These are phyloP conservation scores for Arctium minus DNA, from an alignment of 129 eudicot species.

Conservation along the genomic window DNA sequence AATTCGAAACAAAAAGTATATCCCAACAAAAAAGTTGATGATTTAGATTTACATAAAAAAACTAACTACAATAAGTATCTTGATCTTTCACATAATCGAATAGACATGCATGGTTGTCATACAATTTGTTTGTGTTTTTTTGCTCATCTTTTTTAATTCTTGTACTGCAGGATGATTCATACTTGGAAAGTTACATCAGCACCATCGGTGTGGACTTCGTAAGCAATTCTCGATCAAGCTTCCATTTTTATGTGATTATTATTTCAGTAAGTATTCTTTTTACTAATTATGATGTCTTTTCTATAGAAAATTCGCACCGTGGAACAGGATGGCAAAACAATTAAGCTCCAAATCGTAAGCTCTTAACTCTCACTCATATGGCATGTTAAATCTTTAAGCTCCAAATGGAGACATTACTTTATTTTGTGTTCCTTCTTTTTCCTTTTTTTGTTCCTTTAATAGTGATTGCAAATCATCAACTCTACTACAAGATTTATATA, in stretches of 20 bases:
- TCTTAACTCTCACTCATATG: not conserved
- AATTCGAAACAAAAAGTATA: not conserved
- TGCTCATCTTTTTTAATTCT: not conserved
- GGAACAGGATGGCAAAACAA: constrained; percentile 95
- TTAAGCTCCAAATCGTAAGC: constrained; percentile 96
- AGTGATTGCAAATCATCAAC: not conserved
- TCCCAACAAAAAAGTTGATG: not conserved
- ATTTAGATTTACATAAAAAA: not conserved
- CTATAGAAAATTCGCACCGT: constrained; percentile 94
- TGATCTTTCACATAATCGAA: not conserved
- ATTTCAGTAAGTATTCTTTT: not conserved
- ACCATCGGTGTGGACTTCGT: constrained; percentile 98
- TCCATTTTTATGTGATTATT: constrained; percentile 1
- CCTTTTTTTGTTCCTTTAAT: not conserved
- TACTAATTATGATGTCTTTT: constrained; percentile 6
- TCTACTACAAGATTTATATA: not conserved
- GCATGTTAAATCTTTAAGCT: not conserved
- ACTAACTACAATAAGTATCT: not conserved
- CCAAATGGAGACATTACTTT: not conserved
- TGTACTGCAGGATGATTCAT: constrained; percentile 80
- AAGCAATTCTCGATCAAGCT: constrained; percentile 30
- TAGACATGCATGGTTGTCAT: not conserved
- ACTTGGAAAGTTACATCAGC: constrained; percentile 96
- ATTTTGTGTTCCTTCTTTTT: not conserved
- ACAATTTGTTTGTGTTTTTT: not conserved